Evolutionary conservation across 1,284 basidiomycete species (phyloP).

Genomic region (Cryptococcus sp.): DNA sequence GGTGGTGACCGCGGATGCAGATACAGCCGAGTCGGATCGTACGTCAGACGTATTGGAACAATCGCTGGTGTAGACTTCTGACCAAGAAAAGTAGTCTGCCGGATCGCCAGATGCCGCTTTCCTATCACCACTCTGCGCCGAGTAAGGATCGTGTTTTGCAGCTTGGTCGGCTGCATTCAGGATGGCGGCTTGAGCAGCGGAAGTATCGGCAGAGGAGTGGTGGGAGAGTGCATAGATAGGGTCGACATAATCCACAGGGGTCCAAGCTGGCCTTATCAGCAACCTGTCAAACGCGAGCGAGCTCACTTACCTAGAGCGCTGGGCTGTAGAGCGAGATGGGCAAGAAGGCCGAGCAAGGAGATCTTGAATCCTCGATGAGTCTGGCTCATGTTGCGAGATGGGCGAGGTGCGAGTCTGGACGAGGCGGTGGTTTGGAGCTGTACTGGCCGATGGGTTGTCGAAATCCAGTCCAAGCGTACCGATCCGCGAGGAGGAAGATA

Average conservation of each 20-base stretch:
- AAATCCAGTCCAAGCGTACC: too few species aligned
- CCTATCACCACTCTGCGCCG: not conserved
- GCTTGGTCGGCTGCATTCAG: not conserved
- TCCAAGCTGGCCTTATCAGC: not conserved
- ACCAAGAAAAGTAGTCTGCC: not conserved
- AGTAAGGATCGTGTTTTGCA: not conserved
- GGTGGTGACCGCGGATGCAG: too few species aligned
- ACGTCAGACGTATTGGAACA: too few species aligned
- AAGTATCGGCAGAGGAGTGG: not conserved
- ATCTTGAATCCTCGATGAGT: not conserved
- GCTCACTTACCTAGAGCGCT: not conserved
- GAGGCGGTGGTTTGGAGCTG: too few species aligned
- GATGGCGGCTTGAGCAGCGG: not conserved
- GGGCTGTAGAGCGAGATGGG: not conserved
- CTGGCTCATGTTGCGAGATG: too few species aligned
- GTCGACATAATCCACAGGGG: not conserved
- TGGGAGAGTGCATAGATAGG: not conserved
- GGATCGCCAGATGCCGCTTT: not conserved
- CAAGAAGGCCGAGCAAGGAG: not conserved
- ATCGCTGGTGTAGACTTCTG: not conserved
- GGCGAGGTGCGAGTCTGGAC: too few species aligned
- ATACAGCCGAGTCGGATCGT: too few species aligned
- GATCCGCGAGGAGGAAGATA: too few species aligned
- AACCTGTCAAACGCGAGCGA: not conserved
- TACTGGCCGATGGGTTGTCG: too few species aligned